Base-by-base conservation (phyloP, 257 asterid species). In the Fraxinus cuspidata region DNA sequence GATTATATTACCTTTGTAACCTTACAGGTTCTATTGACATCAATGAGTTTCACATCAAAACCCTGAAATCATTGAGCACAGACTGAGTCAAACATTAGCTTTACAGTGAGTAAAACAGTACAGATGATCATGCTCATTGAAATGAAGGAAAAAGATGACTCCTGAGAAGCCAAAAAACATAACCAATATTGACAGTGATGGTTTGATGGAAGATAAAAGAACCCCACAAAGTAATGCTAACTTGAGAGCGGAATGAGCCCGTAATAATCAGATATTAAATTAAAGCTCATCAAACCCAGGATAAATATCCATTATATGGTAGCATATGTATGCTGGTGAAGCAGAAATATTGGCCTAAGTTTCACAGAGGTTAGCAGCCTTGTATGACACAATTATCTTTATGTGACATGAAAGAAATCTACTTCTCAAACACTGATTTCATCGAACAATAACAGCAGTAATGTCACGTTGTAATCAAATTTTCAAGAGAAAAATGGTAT, bases 21-120 rank as follows among this genome's bases (percentile, higher is more conserved):
- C 81, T 93, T 95, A 76, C 91, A 88, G 40, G 99, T 93, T 78
- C 93, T 83, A 79, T 95, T 95, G 80, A 95, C 93, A 78, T 90
- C 89, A 77, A 95, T 88, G 78, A 90, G 96, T 89, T 88, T 93
- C 81, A 91, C 93, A 81, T 91, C 99, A 83, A 95, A 95, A 78
- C 99, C 98, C 98, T 95, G 90, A 64, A 78, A 86, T 76, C 76
- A 77, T 77, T 70, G 37, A 78, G 76, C 64, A 80, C 53, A 44
- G 84, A 49, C 35, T 77, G 10, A 51, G 75, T 74, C 23, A 77
- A 72, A 73, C 38, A 65, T 65, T 25, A 11, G 76, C 38, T 28
- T 69, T 42, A 47, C 38, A 1, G 11, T 32, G n/a, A 23, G 51
- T n/a, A 44, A 58, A 68, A 34, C 47, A 56, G 16, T 32, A 75